Evolutionary conservation across 2,329 filamentous ascomycete genomes (phyloP).

Genomic region (Alternaria tenuissima): DNA sequence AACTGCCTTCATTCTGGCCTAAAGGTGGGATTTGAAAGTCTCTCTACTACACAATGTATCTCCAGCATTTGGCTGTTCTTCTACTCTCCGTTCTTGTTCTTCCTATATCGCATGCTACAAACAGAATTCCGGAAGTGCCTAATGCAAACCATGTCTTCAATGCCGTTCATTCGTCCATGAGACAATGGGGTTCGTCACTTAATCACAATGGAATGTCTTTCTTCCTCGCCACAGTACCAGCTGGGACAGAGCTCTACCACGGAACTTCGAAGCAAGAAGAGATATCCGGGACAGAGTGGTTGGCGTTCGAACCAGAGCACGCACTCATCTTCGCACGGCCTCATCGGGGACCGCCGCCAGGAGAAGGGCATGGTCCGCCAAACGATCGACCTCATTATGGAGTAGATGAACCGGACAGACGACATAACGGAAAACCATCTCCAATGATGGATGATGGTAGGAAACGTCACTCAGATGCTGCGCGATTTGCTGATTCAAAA

Average conservation of each 20-base stretch:
- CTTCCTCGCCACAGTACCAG: conserved; percentile 71
- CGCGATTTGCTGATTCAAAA: not conserved
- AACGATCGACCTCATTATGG: not conserved
- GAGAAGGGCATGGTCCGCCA: conserved; percentile 4
- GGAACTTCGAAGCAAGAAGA: conserved; percentile 58
- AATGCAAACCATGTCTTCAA: conserved; percentile 77
- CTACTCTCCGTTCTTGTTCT: not conserved
- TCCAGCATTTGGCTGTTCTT: conserved; percentile 11
- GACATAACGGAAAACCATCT: not conserved
- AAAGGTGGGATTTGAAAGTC: not conserved
- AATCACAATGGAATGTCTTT: conserved; percentile 80
- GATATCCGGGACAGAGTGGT: conserved; percentile 66
- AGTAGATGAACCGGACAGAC: not conserved
- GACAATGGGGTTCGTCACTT: conserved; percentile 76
- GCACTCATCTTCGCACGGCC: conserved; percentile 64
- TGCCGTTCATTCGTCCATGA: conserved; percentile 73
- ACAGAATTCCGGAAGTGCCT: conserved; percentile 4
- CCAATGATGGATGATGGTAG: not conserved
- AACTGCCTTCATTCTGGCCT: not conserved
- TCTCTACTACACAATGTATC: conserved; percentile 21
- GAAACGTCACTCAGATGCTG: not conserved
- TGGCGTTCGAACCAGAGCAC: conserved; percentile 81
- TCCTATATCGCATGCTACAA: not conserved
- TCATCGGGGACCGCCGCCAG: conserved; percentile 10
- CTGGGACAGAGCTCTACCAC: conserved; percentile 73